Percentiles rank a stretch among this genome's conserved stretches.
phyloP scores from a whole-genome alignment of 176 grass and related monocot species.

The Calamus simplicifolius region DNA sequence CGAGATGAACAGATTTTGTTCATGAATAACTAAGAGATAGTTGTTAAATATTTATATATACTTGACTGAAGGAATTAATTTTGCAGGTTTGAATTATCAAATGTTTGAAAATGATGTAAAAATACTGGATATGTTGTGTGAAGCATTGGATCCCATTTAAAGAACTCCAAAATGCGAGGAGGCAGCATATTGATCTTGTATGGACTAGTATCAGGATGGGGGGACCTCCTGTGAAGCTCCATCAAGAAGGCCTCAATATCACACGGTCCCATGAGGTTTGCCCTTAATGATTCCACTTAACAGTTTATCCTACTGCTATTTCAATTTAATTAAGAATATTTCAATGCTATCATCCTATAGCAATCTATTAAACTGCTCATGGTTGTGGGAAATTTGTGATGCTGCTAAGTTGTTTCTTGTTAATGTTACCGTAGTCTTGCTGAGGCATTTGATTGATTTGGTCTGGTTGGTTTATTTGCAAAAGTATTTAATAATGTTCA shows the following conservation, averaged over 20 bases:
- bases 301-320: too few species aligned
- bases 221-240: conserved; percentile 99
- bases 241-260: conserved; percentile 67
- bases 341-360: too few species aligned
- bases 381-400: too few species aligned
- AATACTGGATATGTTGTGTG: conserved; percentile 26
- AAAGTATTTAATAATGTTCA: too few species aligned
- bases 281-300: conserved; percentile 11
- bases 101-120: conserved; percentile 11
- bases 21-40: too few species aligned
- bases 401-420: too few species aligned
- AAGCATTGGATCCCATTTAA: conserved; percentile 98
- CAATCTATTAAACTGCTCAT: too few species aligned
- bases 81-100: conserved; percentile 43
- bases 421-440: too few species aligned
- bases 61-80: conserved; percentile 18
- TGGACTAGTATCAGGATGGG: conserved; percentile 98
- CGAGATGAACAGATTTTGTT: too few species aligned
- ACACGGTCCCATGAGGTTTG: conserved; percentile 47
- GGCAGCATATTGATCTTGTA: conserved; percentile 43
- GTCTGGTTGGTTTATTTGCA: too few species aligned
- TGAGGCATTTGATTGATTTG: too few species aligned
- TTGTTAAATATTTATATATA: background rate
- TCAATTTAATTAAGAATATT: too few species aligned
- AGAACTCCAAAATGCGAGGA: conserved; percentile 96